Conservation (phyloP, 371 early-diverging fungal genomes). For the Mucor circinelloides region DNA sequence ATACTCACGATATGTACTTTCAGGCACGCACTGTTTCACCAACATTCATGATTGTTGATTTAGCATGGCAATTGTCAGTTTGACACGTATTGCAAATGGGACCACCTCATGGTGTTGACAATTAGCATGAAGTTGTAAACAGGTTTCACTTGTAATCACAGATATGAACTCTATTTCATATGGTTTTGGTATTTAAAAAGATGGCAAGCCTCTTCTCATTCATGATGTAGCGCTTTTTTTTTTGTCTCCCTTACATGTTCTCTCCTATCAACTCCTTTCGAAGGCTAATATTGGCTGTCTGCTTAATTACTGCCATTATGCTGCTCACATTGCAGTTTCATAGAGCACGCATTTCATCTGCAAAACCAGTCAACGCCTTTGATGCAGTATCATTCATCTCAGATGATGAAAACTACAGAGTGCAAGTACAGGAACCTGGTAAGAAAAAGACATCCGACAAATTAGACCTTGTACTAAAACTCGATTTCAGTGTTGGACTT, state of each 20-base stretch:
- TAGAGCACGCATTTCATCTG: background rate
- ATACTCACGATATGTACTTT: background rate
- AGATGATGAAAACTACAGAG: background rate
- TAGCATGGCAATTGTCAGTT: background rate
- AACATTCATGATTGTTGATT: background rate
- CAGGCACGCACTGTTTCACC: background rate
- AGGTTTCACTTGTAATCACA: background rate
- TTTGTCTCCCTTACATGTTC: background rate
- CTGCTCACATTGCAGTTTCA: background rate
- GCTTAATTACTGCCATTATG: background rate
- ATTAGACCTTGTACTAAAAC: background rate
- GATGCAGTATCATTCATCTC: background rate
- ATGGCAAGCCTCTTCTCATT: background rate
- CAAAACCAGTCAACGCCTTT: background rate
- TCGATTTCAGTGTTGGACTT: background rate
- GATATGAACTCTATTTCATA: background rate
- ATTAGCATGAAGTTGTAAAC: background rate
- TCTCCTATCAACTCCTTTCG: background rate
- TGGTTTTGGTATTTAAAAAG: background rate
- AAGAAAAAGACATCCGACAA: background rate
- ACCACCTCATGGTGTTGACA: background rate
- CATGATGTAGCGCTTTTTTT: background rate
- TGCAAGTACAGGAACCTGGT: constrained; percentile 20
- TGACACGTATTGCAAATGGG: background rate
- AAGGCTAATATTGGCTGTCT: background rate